Evolutionary conservation across 2,329 filamentous ascomycete genomes (phyloP).

Genomic region (Neurospora sp.): DNA sequence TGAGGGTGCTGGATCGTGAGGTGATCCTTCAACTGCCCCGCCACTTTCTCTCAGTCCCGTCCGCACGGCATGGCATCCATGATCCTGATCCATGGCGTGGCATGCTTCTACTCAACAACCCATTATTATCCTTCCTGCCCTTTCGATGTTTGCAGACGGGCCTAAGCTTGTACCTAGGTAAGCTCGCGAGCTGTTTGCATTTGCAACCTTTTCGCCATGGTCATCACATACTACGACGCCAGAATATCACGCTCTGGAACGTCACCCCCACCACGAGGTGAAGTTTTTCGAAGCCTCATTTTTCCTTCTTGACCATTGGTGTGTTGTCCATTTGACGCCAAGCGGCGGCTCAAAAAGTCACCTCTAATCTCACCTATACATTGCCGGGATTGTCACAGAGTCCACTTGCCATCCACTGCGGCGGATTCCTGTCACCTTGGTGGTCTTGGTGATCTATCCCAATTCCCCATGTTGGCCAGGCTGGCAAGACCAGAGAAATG

Average conservation of each 20-base stretch:
- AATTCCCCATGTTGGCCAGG: neutral
- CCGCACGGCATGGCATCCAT: neutral
- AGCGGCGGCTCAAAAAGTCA: neutral
- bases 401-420: neutral
- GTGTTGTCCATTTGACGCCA: neutral
- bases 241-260: neutral
- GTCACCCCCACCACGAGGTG: neutral
- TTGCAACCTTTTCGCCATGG: neutral
- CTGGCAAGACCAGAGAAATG: neutral
- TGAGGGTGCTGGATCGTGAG: neutral
- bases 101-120: neutral
- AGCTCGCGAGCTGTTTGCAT: neutral
- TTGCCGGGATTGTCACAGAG: neutral
- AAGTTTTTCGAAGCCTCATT: neutral
- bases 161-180: neutral
- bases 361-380: neutral
- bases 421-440: neutral
- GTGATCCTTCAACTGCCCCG: neutral
- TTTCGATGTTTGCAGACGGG: neutral
- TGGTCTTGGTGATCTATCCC: neutral
- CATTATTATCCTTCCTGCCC: neutral
- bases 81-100: neutral
- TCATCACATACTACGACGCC: neutral
- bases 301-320: neutral
- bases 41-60: neutral